Base-by-base conservation (phyloP, 345 rosid species). In the Hevea brasiliensis region DNA sequence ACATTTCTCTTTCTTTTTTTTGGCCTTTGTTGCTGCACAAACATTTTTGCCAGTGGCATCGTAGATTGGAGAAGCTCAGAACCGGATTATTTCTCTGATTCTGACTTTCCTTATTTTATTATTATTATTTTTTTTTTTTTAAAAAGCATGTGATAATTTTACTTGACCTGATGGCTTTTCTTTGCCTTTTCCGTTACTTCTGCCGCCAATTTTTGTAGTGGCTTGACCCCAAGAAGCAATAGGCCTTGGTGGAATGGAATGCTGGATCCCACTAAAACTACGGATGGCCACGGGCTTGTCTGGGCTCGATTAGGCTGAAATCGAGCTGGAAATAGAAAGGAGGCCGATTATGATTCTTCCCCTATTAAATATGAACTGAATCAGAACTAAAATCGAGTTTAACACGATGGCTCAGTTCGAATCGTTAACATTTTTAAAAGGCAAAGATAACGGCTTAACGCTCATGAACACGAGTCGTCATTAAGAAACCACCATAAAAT, bases 121-220 rank as follows among this genome's bases (percentile, higher is more conserved):
- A 20, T 47, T 54, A 26, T 17, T 13, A 29, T 48, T 8, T 67
- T 27, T 29, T 67, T 50, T 9, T n/a, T n/a, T n/a, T 32, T 2
- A 32, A 32, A 32, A 24, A n/a, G 21, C 12, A 29, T 42, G 5
- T 21, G 67, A 50, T 63, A 20, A 55, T 42, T 24, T 44, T 40
- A 17, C 63, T 61, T 55, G 65, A 79, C 72, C 76, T 45, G 59
- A 57, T 15, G 14, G 37, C 62, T 21, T 13, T 41, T 9, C 11
- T 50, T 50, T 17, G 55, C 66, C 60, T 77, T 82, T 78, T 76
- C 82, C 77, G 80, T 74, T 77, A 77, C 81, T 79, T 54, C 26
- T 77, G 81, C 71, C 85, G 66, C 71, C 77, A 71, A 66, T 83
- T 71, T 65, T 61, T 37, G 12, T 4, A 2, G 42, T 17, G 41